These are phyloP conservation scores for Exophiala phaeomuriformis DNA, from an alignment of 2,329 filamentous ascomycete genomes.

Conservation along the genomic window DNA sequence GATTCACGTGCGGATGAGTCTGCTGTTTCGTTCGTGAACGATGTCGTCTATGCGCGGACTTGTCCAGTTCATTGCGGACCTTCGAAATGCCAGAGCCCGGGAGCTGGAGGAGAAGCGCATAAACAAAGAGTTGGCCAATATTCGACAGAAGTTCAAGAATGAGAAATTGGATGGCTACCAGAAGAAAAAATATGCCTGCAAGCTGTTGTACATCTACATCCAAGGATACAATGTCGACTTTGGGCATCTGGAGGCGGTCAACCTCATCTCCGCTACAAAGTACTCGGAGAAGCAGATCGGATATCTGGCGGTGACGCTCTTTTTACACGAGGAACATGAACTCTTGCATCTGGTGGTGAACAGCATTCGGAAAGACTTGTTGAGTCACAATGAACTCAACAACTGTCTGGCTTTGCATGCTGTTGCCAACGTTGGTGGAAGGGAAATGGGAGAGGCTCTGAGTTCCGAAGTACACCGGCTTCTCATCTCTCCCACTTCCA, in stretches of 20 bases:
- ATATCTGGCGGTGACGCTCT: slow-evolving; percentile 93
- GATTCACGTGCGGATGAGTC: slow-evolving; percentile 2
- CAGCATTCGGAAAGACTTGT: slow-evolving; percentile 91
- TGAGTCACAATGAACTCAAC: slow-evolving; percentile 93
- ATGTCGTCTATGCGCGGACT: slow-evolving; percentile 56
- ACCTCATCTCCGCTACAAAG: slow-evolving; percentile 90
- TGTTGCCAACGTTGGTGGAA: slow-evolving; percentile 92
- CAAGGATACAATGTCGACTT: slow-evolving; percentile 99
- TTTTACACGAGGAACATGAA: slow-evolving; percentile 95
- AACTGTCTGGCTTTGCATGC: slow-evolving; percentile 95
- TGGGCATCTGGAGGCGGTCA: slow-evolving; percentile 95
- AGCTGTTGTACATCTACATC: slow-evolving; percentile 98
- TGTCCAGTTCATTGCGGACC: slow-evolving; percentile 95
- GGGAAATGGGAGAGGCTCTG: slow-evolving; percentile 94
- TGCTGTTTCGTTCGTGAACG: slow-evolving; percentile 1
- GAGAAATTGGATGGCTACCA: slow-evolving; percentile 91
- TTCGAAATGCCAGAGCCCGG: slow-evolving; percentile 87
- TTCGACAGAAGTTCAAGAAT: slow-evolving; percentile 96
- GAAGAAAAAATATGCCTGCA: slow-evolving; percentile 99
- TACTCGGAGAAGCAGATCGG: slow-evolving; percentile 99
- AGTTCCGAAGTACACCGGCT: slow-evolving; percentile 87
- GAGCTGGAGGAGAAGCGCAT: slow-evolving; percentile 98
- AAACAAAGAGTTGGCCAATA: slow-evolving; percentile 98
- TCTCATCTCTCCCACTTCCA: slow-evolving; percentile 87
- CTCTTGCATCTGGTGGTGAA: slow-evolving; percentile 94